A percentile compares a stretch with the other conserved stretches of the same genome.
Evolutionary conservation across 2,329 filamentous ascomycete genomes (phyloP).

Genomic region (Curvularia sp.): DNA sequence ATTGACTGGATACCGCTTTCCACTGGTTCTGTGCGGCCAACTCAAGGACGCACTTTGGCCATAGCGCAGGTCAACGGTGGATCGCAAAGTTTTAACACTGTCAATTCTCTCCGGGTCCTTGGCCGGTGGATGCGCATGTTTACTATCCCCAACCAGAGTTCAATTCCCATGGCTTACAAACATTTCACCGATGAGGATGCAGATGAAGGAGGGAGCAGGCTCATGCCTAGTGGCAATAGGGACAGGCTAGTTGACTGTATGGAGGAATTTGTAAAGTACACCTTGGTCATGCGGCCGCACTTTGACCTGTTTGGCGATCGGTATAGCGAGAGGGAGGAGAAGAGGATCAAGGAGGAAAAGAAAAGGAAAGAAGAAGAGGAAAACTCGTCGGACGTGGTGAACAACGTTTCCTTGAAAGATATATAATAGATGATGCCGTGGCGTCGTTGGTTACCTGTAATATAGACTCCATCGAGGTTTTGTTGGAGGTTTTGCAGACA

Average conservation of each 20-base stretch:
- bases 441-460: background rate
- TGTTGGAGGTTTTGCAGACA: background rate
- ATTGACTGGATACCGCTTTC: constrained; percentile 73
- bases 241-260: constrained; percentile 70
- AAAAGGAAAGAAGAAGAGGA: background rate
- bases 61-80: constrained; percentile 70
- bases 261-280: constrained; percentile 75
- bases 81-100: constrained; percentile 71
- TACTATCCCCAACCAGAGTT: constrained; percentile 70
- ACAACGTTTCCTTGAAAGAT: background rate
- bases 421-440: background rate
- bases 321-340: constrained; percentile 65
- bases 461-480: background rate
- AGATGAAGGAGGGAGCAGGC: constrained; percentile 52
- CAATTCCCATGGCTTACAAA: constrained; percentile 68
- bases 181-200: constrained; percentile 63
- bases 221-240: constrained; percentile 63
- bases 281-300: constrained; percentile 68
- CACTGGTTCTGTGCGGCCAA: constrained; percentile 68
- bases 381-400: background rate
- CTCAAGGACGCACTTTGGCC: constrained; percentile 69
- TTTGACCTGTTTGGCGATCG: constrained; percentile 68
- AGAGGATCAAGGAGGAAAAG: constrained; percentile 34
- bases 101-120: constrained; percentile 69
- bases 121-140: constrained; percentile 77